These are phyloP conservation scores for Marsdenia floribunda DNA, from an alignment of 257 asterid species.

Conservation along the genomic window DNA sequence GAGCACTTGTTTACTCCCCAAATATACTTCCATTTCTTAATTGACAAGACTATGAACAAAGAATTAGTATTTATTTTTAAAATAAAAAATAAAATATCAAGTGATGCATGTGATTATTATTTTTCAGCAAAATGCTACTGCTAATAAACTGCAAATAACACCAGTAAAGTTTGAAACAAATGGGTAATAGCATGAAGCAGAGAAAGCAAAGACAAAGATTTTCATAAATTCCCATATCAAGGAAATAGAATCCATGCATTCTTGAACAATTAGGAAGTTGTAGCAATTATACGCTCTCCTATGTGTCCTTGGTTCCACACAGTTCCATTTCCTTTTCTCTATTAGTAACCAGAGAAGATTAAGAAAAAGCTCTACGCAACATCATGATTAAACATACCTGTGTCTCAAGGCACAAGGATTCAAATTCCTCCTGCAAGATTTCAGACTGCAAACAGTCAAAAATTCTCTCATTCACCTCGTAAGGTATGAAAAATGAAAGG, in stretches of 20 bases:
- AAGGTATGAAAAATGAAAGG: neutral
- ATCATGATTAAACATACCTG: constrained; percentile 34
- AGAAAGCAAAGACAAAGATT: neutral
- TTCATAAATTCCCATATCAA: neutral
- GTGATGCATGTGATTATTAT: neutral
- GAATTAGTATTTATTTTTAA: neutral
- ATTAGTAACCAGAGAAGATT: neutral
- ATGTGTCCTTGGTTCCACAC: neutral
- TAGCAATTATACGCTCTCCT: neutral
- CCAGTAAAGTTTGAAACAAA: neutral
- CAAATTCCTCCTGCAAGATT: constrained; percentile 57
- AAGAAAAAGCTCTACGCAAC: neutral
- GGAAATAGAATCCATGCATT: neutral
- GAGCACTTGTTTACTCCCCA: neutral
- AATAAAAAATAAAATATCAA: neutral
- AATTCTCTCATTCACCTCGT: neutral
- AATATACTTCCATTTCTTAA: neutral
- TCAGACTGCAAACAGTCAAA: constrained; percentile 14
- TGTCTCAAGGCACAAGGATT: constrained; percentile 44
- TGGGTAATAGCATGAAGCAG: neutral
- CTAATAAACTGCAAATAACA: neutral
- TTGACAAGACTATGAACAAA: neutral
- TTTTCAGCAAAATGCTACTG: neutral
- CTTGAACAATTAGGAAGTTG: neutral
- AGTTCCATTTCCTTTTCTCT: neutral